Evolutionary conservation across 2,329 filamentous ascomycete genomes (phyloP).

Genomic region (Calonectria montana): DNA sequence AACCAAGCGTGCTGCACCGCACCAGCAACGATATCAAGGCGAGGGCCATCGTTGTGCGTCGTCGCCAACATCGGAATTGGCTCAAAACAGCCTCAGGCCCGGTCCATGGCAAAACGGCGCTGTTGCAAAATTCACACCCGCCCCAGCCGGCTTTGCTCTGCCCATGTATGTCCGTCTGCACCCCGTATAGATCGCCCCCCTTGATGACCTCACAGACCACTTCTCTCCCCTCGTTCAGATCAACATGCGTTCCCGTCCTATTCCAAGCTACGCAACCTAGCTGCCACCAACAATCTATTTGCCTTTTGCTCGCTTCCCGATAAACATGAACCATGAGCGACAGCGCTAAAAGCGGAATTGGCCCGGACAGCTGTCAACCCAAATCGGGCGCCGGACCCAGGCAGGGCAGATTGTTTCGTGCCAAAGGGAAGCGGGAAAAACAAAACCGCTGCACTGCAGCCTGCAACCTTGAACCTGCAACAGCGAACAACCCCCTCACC

Average conservation of each 20-base stretch:
- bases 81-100: background rate
- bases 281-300: constrained; percentile 2
- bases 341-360: constrained; percentile 4
- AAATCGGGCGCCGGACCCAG: background rate
- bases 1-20: background rate
- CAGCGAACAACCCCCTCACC: too few species aligned
- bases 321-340: background rate
- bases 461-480: background rate
- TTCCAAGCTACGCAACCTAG: background rate
- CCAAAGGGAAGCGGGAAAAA: background rate
- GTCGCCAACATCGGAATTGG: background rate
- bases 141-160: background rate
- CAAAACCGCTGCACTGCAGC: background rate
- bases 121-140: background rate
- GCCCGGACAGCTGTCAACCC: background rate
- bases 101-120: background rate
- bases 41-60: background rate
- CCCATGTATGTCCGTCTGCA: constrained; percentile 1
- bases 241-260: background rate
- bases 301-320: background rate
- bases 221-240: background rate
- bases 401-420: background rate
- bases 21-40: background rate
- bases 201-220: constrained; percentile 4
- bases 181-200: constrained; percentile 5